Percentiles rank a stretch among this genome's conserved stretches.
Evolutionary conservation across 2,329 filamentous ascomycete species (phyloP).

Genomic region (Pyrenochaeta sp.): DNA sequence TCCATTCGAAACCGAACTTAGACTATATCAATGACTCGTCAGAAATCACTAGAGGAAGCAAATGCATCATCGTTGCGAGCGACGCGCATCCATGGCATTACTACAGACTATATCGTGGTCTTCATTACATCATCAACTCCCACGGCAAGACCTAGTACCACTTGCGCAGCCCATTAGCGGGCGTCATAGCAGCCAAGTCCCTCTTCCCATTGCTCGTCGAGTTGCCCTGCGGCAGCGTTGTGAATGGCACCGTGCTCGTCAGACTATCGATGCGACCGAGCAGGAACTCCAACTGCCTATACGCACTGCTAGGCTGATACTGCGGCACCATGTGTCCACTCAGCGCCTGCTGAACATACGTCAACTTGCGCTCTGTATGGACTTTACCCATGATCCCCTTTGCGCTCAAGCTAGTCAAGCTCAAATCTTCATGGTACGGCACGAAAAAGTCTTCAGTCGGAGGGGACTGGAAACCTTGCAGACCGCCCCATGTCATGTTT

Average conservation of each 20-base stretch:
- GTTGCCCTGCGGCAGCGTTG: constrained; percentile 32
- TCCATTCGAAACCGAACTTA: not conserved
- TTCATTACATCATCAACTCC: constrained; percentile 22
- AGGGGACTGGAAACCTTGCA: constrained; percentile 71
- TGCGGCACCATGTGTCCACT: constrained; percentile 74
- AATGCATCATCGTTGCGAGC: not conserved
- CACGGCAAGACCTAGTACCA: constrained; percentile 24
- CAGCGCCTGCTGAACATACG: constrained; percentile 70
- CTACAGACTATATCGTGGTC: not conserved
- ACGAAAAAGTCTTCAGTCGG: constrained; percentile 74
- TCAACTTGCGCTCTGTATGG: constrained; percentile 79
- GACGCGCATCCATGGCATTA: not conserved
- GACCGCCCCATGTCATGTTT: constrained; percentile 81
- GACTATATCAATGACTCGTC: too few species aligned
- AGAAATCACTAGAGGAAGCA: not conserved
- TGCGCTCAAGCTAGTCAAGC: constrained; percentile 61
- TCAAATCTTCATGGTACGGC: constrained; percentile 65
- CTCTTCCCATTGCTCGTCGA: constrained; percentile 12
- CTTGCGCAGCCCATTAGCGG: constrained; percentile 6
- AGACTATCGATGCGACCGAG: constrained; percentile 73
- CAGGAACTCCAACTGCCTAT: constrained; percentile 77
- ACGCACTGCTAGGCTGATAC: constrained; percentile 73
- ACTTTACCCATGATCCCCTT: constrained; percentile 74
- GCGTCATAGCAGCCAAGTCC: constrained; percentile 8
- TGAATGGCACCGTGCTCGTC: constrained; percentile 44